Evolutionary conservation across 805 yeast species (phyloP).

Genomic region (Candida morakotiae): DNA sequence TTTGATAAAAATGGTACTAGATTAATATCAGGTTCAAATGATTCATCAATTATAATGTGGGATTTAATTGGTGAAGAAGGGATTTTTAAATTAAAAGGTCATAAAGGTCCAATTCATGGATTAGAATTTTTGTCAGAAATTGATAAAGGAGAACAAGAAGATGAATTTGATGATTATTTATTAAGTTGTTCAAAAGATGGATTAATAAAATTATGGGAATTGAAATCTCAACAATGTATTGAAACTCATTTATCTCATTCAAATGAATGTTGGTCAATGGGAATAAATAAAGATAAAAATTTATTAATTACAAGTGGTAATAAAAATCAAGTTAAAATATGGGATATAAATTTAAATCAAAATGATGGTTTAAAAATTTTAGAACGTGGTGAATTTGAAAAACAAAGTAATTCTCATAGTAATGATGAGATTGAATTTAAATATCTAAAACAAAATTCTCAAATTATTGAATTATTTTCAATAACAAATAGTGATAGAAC

Average conservation of each 20-base stretch:
- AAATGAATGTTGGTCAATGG: constrained; percentile 90
- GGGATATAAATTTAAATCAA: constrained; percentile 61
- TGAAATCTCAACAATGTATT: constrained; percentile 80
- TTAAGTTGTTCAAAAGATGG: constrained; percentile 86
- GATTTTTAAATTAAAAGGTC: constrained; percentile 79
- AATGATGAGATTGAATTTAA: constrained; percentile 53
- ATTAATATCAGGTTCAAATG: constrained; percentile 81
- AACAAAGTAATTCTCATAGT: constrained; percentile 73
- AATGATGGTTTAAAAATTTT: constrained; percentile 46
- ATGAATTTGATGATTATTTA: constrained; percentile 65
- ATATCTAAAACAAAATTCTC: constrained; percentile 14
- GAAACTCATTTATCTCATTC: constrained; percentile 94
- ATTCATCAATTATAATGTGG: constrained; percentile 85
- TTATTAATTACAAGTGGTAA: constrained; percentile 69
- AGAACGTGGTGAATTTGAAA: constrained; percentile 66
- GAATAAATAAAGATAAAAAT: constrained; percentile 37
- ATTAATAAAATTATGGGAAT: constrained; percentile 87
- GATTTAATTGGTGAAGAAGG: constrained; percentile 93
- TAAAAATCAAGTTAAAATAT: constrained; percentile 77
- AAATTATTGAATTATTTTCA: constrained; percentile 48
- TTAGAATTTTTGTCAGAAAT: constrained; percentile 44
- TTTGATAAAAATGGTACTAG: constrained; percentile 85
- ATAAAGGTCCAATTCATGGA: constrained; percentile 85
- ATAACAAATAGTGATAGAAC: constrained; percentile 80
- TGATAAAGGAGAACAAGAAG: constrained; percentile 18